These are phyloP conservation scores for Fistulinella prunicolor DNA, from an alignment of 768 basidiomycete species.

Conservation along the genomic window DNA sequence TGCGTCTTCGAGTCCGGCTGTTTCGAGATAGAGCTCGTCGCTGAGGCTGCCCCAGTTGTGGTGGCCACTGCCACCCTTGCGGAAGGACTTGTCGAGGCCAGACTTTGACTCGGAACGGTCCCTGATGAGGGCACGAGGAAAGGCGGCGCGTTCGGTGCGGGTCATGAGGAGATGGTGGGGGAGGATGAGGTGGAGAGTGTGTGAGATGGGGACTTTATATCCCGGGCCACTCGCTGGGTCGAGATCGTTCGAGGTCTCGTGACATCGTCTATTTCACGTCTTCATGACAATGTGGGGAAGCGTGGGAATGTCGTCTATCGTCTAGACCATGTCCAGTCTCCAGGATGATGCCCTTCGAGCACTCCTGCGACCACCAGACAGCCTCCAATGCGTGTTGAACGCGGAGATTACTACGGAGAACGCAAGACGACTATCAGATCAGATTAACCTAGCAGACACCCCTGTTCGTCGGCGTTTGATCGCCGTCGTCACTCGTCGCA, in stretches of 20 bases:
- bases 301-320: constrained; percentile 23
- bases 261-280: too few species aligned
- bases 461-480: constrained; percentile 22
- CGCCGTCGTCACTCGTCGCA: constrained; percentile 50
- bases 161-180: constrained; percentile 55
- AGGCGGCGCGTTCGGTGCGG: constrained; percentile 71
- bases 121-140: constrained; percentile 67
- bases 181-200: too few species aligned
- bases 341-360: constrained; percentile 16
- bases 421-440: not conserved
- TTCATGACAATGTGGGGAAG: constrained; percentile 23
- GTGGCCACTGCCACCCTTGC: constrained; percentile 76
- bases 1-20: constrained; percentile 57
- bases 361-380: constrained; percentile 43
- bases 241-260: too few species aligned
- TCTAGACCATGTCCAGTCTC: constrained; percentile 3
- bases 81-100: constrained; percentile 66
- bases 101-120: constrained; percentile 80
- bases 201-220: constrained; percentile 21
- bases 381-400: constrained; percentile 43
- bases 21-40: constrained; percentile 62
- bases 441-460: not conserved
- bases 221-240: too few species aligned
- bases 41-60: constrained; percentile 83
- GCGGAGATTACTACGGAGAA: constrained; percentile 28